phyloP scores from a whole-genome alignment of 2,329 filamentous ascomycete genomes.

The Cercospora sp. region DNA sequence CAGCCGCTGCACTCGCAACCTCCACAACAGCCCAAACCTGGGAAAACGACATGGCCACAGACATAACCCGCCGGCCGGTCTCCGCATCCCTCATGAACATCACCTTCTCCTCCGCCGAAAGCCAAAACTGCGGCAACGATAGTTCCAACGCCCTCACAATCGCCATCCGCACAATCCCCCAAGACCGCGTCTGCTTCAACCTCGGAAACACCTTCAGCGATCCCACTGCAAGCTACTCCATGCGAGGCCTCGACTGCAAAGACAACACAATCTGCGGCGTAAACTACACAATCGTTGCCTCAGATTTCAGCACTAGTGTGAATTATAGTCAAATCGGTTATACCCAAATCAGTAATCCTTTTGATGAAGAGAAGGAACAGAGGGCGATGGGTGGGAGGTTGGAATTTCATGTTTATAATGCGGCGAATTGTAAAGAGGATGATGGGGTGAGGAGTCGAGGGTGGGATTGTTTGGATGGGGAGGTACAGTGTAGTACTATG shows the following conservation, averaged over 20 bases:
- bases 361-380: neutral
- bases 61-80: conserved; percentile 2
- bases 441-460: neutral
- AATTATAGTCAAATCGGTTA: conserved; percentile 16
- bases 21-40: conserved; percentile 5
- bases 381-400: conserved; percentile 9
- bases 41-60: conserved; percentile 20
- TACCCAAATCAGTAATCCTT: conserved; percentile 19
- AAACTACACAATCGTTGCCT: conserved; percentile 16
- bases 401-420: conserved; percentile 15
- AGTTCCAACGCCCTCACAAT: conserved; percentile 54
- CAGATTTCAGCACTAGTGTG: neutral
- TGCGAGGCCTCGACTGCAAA: conserved; percentile 8
- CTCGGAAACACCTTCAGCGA: conserved; percentile 16
- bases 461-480: conserved; percentile 18
- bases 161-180: conserved; percentile 19
- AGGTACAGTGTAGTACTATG: conserved; percentile 11
- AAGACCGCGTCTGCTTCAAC: conserved; percentile 18
- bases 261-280: conserved; percentile 14
- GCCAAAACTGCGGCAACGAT: conserved; percentile 46
- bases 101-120: conserved; percentile 61
- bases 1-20: neutral
- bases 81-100: conserved; percentile 51
- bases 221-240: conserved; percentile 10
- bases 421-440: conserved; percentile 15